These are phyloP conservation scores for Waltergamsia citrina DNA, from an alignment of 2,329 filamentous ascomycete genomes.

Conservation along the genomic window DNA sequence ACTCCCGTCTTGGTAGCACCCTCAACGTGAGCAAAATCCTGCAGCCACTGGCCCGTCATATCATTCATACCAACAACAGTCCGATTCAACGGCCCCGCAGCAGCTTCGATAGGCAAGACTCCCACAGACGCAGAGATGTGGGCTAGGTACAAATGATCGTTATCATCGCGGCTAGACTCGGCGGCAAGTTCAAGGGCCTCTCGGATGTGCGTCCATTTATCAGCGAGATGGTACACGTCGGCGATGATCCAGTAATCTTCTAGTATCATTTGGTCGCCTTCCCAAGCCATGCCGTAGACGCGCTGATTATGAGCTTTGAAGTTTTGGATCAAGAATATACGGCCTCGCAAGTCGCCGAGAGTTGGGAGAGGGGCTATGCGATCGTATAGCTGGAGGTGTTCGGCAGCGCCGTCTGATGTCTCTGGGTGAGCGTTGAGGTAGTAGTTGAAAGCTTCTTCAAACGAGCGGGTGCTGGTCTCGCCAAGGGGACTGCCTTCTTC, in stretches of 20 bases:
- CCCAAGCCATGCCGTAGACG: slow-evolving; percentile 34
- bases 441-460: slow-evolving; percentile 33
- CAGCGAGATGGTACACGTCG: slow-evolving; percentile 28
- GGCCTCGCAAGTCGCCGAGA: slow-evolving; percentile 33
- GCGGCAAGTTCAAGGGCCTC: slow-evolving; percentile 27
- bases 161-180: slow-evolving; percentile 18
- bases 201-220: slow-evolving; percentile 36
- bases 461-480: slow-evolving; percentile 23
- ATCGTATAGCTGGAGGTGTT: slow-evolving; percentile 26
- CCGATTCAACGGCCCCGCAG: slow-evolving; percentile 32
- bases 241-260: slow-evolving; percentile 38
- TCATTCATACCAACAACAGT: slow-evolving; percentile 38
- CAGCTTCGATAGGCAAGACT: slow-evolving; percentile 38
- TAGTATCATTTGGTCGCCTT: slow-evolving; percentile 30
- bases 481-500: slow-evolving; percentile 31
- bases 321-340: slow-evolving; percentile 37
- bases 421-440: slow-evolving; percentile 23
- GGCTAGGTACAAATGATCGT: slow-evolving; percentile 29
- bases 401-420: slow-evolving; percentile 21
- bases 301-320: slow-evolving; percentile 21
- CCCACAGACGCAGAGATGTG: slow-evolving; percentile 38
- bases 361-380: slow-evolving; percentile 25
- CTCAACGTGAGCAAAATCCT: slow-evolving; percentile 14
- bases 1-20: slow-evolving; percentile 27
- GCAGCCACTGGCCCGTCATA: slow-evolving; percentile 34